Percentiles rank a stretch among this genome's conserved stretches.
Conservation (phyloP, 768 basidiomycete species). For the Pisolithus marmoratus region DNA sequence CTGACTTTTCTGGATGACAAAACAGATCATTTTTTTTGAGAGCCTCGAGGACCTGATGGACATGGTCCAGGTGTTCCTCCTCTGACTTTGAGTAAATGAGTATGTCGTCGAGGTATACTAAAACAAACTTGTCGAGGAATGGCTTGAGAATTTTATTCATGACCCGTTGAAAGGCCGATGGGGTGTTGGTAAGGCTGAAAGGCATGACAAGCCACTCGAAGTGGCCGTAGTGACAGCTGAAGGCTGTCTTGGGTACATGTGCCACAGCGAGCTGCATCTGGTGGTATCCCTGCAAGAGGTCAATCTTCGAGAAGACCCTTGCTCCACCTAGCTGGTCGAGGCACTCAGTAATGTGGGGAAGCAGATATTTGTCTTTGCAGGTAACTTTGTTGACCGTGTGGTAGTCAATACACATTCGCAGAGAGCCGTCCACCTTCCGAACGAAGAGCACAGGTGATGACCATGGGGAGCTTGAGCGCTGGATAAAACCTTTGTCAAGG, state of each 20-base stretch:
- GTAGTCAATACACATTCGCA: conserved; percentile 25
- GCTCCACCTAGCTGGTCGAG: background rate
- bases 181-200: conserved; percentile 31
- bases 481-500: no score
- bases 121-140: conserved; percentile 25
- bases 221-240: no score
- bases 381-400: conserved; percentile 22
- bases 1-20: background rate
- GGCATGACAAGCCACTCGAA: conserved; percentile 16
- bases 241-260: no score
- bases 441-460: conserved; percentile 1
- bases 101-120: conserved; percentile 30
- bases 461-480: background rate
- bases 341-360: conserved; percentile 15
- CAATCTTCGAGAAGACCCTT: conserved; percentile 26
- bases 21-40: conserved; percentile 16
- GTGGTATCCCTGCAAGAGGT: no score
- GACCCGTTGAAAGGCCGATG: conserved; percentile 25
- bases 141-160: conserved; percentile 6
- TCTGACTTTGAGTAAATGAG: conserved; percentile 29
- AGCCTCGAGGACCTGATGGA: conserved; percentile 27
- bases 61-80: conserved; percentile 25
- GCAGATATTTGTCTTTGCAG: conserved; percentile 24
- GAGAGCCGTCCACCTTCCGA: no score
- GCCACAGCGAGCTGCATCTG: no score